Evolutionary conservation across 306 rosid genomes (phyloP).

Genomic region (Nissolia schottii): DNA sequence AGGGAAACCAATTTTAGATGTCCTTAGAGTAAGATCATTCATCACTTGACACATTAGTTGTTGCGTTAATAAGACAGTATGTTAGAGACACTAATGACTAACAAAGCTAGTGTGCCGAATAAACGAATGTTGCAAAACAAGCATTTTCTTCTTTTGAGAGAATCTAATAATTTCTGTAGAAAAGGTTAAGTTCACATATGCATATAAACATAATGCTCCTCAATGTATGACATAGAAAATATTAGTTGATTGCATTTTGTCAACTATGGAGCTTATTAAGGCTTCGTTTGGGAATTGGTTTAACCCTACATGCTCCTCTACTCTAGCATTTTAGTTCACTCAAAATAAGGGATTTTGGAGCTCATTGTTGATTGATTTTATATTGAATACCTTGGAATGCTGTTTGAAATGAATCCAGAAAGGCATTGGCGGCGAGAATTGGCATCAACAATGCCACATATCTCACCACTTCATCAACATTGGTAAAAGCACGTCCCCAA

Average conservation of each 20-base stretch:
- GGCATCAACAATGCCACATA: constrained; percentile 59
- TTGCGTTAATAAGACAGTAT: too few relatives aligned
- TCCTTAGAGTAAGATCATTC: too few relatives aligned
- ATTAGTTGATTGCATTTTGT: not conserved
- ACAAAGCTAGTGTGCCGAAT: too few relatives aligned
- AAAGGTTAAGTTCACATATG: not conserved
- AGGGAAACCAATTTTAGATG: too few relatives aligned
- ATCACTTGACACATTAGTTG: too few relatives aligned
- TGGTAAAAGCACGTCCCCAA: constrained; percentile 72
- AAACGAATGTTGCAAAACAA: too few relatives aligned
- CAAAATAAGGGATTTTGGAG: not conserved
- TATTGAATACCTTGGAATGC: constrained; percentile 33
- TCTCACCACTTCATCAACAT: constrained; percentile 49
- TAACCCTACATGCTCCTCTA: too few relatives aligned
- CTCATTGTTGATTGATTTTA: not conserved
- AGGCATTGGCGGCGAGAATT: constrained; percentile 18
- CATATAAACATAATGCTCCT: not conserved
- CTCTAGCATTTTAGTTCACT: too few relatives aligned
- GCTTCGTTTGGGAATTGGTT: too few relatives aligned
- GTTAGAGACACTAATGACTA: too few relatives aligned
- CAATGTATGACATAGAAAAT: not conserved
- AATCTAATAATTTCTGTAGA: too few relatives aligned
- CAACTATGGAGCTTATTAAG: not conserved
- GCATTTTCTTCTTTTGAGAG: too few relatives aligned
- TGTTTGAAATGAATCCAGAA: constrained; percentile 40